These are phyloP conservation scores for Schizothecium vesticola DNA, from an alignment of 495 filamentous ascomycete genomes.

Conservation along the genomic window DNA sequence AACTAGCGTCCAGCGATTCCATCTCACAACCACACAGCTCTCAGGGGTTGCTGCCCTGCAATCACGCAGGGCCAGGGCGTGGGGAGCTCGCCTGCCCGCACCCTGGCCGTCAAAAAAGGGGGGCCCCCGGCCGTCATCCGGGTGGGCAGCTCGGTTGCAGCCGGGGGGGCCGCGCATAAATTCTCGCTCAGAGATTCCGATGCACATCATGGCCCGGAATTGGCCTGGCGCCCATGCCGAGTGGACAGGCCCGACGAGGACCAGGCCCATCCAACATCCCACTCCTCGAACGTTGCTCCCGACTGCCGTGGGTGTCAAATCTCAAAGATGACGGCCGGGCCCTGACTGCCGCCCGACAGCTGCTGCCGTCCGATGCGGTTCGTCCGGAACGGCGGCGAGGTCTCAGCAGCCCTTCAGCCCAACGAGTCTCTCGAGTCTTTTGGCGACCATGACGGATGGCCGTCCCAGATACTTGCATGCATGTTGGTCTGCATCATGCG, in stretches of 20 bases:
- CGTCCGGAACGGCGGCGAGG: not conserved
- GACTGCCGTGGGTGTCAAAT: not conserved
- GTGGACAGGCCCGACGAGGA: constrained; percentile 4
- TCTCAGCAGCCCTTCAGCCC: not conserved
- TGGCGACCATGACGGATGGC: not conserved
- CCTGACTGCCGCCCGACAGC: not conserved
- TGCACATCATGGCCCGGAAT: constrained; percentile 26
- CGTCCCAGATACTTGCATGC: not conserved
- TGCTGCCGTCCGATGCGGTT: not conserved
- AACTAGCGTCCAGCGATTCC: constrained; percentile 1
- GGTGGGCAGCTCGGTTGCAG: constrained; percentile 10
- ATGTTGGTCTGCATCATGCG: not conserved
- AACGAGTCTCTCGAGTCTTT: not conserved
- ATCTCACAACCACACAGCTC: not conserved
- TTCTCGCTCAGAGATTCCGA: constrained; percentile 16
- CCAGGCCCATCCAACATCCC: not conserved
- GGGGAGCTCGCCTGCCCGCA: not conserved
- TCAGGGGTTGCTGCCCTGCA: constrained; percentile 3
- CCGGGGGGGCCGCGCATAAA: constrained; percentile 10
- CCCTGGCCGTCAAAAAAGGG: constrained; percentile 2
- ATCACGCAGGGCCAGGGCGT: constrained; percentile 5
- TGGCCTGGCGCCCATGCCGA: constrained; percentile 17
- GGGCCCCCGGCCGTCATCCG: not conserved
- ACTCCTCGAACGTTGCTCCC: not conserved
- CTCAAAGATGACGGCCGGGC: not conserved